A percentile compares a stretch with the other conserved stretches of the same genome.
Conservation (phyloP, 2,329 filamentous ascomycete species). For the Fusarium algeriense region DNA sequence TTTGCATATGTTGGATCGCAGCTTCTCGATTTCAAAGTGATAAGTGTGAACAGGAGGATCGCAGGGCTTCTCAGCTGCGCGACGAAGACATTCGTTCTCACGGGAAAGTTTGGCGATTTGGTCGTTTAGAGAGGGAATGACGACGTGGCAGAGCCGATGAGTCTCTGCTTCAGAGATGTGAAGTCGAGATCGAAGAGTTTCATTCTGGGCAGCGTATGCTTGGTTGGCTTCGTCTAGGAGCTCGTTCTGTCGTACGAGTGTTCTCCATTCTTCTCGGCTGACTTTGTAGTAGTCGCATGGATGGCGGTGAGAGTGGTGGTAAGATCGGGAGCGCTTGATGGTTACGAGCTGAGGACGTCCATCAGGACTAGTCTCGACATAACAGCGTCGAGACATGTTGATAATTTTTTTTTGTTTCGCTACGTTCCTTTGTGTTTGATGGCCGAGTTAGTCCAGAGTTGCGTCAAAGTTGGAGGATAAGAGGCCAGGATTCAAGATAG, state of each 20-base stretch:
- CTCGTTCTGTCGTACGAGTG: conserved; percentile 53
- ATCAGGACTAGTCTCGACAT: conserved; percentile 52
- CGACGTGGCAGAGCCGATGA: conserved; percentile 49
- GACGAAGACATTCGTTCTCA: conserved; percentile 57
- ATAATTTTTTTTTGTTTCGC: background rate
- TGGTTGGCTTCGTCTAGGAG: conserved; percentile 53
- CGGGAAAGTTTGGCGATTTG: conserved; percentile 53
- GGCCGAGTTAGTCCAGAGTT: background rate
- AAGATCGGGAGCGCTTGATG: conserved; percentile 56
- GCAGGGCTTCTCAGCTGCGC: conserved; percentile 52
- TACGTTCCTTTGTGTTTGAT: background rate
- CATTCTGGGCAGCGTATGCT: conserved; percentile 50
- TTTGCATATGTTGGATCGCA: conserved; percentile 51
- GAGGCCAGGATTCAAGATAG: conserved; percentile 5
- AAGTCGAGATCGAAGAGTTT: conserved; percentile 53
- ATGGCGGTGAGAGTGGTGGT: conserved; percentile 50
- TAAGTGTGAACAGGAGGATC: conserved; percentile 38
- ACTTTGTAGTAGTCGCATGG: conserved; percentile 54
- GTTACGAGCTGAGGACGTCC: conserved; percentile 55
- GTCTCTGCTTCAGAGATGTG: conserved; percentile 53
- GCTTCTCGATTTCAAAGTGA: conserved; percentile 49
- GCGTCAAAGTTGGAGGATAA: conserved; percentile 5
- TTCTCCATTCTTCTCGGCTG: conserved; percentile 54
- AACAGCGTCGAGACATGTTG: conserved; percentile 54
- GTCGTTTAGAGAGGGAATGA: conserved; percentile 54